phyloP scores from a whole-genome alignment of 1,284 basidiomycete species.

The Phylloboletellus chloephorus region DNA sequence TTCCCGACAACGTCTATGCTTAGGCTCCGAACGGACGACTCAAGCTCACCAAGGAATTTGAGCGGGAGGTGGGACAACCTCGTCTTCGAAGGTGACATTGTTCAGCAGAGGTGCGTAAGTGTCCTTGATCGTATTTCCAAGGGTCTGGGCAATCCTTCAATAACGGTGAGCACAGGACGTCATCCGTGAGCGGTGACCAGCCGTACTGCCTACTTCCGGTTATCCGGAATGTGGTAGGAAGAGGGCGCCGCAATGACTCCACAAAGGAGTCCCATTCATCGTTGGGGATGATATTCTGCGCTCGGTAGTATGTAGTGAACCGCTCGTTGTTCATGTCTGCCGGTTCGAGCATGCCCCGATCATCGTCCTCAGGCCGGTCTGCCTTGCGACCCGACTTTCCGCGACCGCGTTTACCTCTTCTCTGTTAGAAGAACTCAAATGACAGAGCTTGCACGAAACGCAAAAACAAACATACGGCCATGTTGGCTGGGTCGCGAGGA shows the following conservation, averaged over 20 bases:
- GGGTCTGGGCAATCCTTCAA: slow-evolving; percentile 22
- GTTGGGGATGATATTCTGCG: slow-evolving; percentile 63
- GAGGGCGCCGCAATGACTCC: slow-evolving; percentile 59
- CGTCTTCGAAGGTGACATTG: slow-evolving; percentile 75
- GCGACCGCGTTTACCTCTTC: slow-evolving; percentile 12
- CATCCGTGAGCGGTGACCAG: slow-evolving; percentile 1
- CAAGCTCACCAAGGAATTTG: slow-evolving; percentile 74
- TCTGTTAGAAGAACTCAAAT: slow-evolving; percentile 7
- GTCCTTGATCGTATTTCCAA: slow-evolving; percentile 37
- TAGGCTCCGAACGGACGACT: slow-evolving; percentile 1
- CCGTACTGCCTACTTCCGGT: slow-evolving; percentile 81
- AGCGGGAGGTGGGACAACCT: slow-evolving; percentile 71
- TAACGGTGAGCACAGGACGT: slow-evolving; percentile 8
- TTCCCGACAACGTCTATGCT: not conserved
- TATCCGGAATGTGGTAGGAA: slow-evolving; percentile 95
- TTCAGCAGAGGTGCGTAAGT: slow-evolving; percentile 77
- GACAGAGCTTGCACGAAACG: not conserved
- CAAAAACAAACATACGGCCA: slow-evolving; percentile 17
- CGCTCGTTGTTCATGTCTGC: slow-evolving; percentile 66
- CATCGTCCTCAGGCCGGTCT: slow-evolving; percentile 15
- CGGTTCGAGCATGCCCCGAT: slow-evolving; percentile 46
- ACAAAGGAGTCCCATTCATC: slow-evolving; percentile 82
- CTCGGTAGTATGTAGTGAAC: slow-evolving; percentile 74
- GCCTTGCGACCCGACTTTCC: slow-evolving; percentile 7
- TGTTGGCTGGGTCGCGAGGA: slow-evolving; percentile 1